Base-by-base conservation (phyloP, 2,329 filamentous ascomycete genomes). In the Cladophialophora chaetospira region DNA sequence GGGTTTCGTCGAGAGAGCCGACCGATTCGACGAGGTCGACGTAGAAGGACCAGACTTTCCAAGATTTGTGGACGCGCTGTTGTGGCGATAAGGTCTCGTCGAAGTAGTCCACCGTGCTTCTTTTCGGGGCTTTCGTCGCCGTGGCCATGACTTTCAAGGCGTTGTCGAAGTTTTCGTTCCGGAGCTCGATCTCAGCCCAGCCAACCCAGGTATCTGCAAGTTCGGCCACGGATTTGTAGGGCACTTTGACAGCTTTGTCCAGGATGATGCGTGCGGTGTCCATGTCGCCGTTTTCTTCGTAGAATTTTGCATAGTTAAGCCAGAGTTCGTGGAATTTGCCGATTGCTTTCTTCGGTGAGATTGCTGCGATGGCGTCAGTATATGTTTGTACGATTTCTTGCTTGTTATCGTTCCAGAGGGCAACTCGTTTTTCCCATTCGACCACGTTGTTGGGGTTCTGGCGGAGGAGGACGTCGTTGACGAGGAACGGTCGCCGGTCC, bases 41-140 rank as follows among this genome's bases (percentile, higher is more conserved):
- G 67, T 99, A 99, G 78, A 99, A 99, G 74, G 91, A 96, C 94
- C 94, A 99, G 9, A 99, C 77, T 72, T 97, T 99, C 94, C 94
- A 99, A 70, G 91, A 96, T 79, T 99, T 99, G 77, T 99, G 94
- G 2, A 99, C 89, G 61, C 95, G 85, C 76, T 97, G 94, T 71
- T 99, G 94, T 3, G 94, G 93, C 1, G 91, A 91, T 5, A 99
- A 78, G 0, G 84, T 91, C 71, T 99, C 95, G 71, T 99, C 94
- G 69, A 97, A 99, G 71, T 97, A 99, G 76, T 99, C 94, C n/a
- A 99, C 91, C 2, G 86, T 95, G n/a, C 93, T 97, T 63, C 91
- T 81, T 73, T 97, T 97, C 0, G 94, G 92, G n/a, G 94, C 90
- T 72, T 96, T 92, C 4, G 94, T 93, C 15, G 94, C 94, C 73